A percentile compares a stretch with the other conserved stretches of the same genome.
These are phyloP conservation scores for Candida sanyiensis DNA, from an alignment of 805 yeast species.

Conservation along the genomic window DNA sequence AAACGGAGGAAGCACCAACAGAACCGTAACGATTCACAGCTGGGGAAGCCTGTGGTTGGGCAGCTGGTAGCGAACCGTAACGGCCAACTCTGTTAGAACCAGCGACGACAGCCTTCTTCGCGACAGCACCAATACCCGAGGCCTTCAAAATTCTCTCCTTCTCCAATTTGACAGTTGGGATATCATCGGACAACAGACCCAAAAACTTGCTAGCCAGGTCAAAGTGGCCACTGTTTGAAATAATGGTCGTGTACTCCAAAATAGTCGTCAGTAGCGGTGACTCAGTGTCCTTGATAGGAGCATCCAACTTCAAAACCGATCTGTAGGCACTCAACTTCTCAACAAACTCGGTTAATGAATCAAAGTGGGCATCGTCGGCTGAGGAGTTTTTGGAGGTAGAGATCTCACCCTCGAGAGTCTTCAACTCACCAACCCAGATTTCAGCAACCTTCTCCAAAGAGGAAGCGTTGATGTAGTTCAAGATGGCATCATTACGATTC, in stretches of 20 bases:
- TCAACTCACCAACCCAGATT: conserved; percentile 80
- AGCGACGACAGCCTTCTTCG: conserved; percentile 14
- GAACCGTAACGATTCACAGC: conserved; percentile 3
- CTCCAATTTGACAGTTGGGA: conserved; percentile 65
- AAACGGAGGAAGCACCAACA: conserved; percentile 9
- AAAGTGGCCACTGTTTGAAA: conserved; percentile 78
- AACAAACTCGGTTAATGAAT: conserved; percentile 72
- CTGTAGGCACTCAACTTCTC: conserved; percentile 79
- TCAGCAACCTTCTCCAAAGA: conserved; percentile 72
- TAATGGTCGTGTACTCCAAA: conserved; percentile 74
- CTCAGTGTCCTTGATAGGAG: conserved; percentile 24
- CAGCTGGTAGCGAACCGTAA: conserved; percentile 17
- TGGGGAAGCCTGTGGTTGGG: conserved; percentile 10
- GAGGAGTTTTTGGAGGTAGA: conserved; percentile 38
- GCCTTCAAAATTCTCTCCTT: conserved; percentile 77
- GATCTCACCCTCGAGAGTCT: conserved; percentile 39
- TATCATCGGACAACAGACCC: conserved; percentile 63
- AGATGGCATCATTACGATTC: conserved; percentile 67
- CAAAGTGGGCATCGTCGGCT: conserved; percentile 78
- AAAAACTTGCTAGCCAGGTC: conserved; percentile 73
- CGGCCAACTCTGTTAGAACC: conserved; percentile 15
- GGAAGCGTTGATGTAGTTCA: conserved; percentile 74
- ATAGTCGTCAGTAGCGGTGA: conserved; percentile 41
- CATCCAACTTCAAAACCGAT: conserved; percentile 36
- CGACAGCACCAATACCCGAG: conserved; percentile 34